Evolutionary conservation across 1,284 basidiomycete species (phyloP).

Genomic region (Phylloporus sp.): DNA sequence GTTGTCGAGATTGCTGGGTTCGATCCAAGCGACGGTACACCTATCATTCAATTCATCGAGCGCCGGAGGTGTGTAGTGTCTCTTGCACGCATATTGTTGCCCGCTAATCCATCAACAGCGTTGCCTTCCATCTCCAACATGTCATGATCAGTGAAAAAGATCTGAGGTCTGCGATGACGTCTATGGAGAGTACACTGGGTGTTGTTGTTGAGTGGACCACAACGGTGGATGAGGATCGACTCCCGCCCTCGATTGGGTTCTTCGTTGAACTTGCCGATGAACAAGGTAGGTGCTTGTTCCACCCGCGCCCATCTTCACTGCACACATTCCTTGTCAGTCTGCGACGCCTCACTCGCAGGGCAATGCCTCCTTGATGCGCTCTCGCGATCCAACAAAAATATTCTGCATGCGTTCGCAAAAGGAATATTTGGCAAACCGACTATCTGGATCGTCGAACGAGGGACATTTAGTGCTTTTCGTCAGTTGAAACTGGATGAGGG

Average conservation of each 20-base stretch:
- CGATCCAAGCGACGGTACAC: not conserved
- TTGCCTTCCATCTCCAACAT: not conserved
- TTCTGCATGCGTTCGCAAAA: not conserved
- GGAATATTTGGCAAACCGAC: not conserved
- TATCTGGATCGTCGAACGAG: not conserved
- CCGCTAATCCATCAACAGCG: no score
- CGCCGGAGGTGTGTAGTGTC: not conserved
- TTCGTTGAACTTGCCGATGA: not conserved
- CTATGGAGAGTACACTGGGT: not conserved
- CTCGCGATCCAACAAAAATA: no score
- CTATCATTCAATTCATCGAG: not conserved
- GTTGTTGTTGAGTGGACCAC: not conserved
- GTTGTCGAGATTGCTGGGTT: not conserved
- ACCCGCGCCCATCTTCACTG: no score
- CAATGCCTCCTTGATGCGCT: no score
- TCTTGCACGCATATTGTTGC: not conserved
- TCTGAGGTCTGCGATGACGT: not conserved
- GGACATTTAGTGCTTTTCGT: not conserved
- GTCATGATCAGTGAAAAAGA: not conserved
- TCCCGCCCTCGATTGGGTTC: not conserved
- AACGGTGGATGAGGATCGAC: not conserved
- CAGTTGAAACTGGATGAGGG: not conserved
- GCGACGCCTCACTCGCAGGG: not conserved
- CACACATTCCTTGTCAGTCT: no score
- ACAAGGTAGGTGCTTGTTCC: not conserved